These are phyloP conservation scores for Microbotryum silenes-acaulis DNA, from an alignment of 1,284 basidiomycete species.

Conservation along the genomic window DNA sequence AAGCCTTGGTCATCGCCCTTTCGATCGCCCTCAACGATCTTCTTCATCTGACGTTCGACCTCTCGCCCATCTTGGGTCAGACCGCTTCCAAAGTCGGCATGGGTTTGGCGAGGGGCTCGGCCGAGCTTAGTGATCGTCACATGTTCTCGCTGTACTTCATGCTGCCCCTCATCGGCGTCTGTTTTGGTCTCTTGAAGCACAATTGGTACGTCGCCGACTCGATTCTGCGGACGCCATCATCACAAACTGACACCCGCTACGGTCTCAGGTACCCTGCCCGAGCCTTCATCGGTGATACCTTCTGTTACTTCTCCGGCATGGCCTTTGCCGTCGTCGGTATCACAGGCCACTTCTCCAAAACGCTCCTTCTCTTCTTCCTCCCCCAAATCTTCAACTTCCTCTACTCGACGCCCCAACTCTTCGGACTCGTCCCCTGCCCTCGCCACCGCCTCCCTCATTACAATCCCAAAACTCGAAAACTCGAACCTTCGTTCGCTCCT, in stretches of 20 bases:
- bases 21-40: slow-evolving; percentile 88
- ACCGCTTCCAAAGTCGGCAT: slow-evolving; percentile 9
- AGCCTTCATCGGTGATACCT: slow-evolving; percentile 92
- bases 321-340: slow-evolving; percentile 93
- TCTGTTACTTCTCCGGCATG: slow-evolving; percentile 97
- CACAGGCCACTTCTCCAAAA: slow-evolving; percentile 95
- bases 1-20: slow-evolving; percentile 83
- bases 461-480: slow-evolving; percentile 59
- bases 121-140: slow-evolving; percentile 81
- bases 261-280: slow-evolving; percentile 81
- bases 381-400: slow-evolving; percentile 98
- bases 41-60: slow-evolving; percentile 64
- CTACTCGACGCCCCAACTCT: slow-evolving; percentile 88
- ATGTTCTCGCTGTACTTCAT: slow-evolving; percentile 94
- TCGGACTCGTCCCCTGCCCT: slow-evolving; percentile 86
- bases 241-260: background rate
- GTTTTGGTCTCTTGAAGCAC: slow-evolving; percentile 79
- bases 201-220: slow-evolving; percentile 62
- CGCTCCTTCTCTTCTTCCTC: slow-evolving; percentile 89
- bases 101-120: slow-evolving; percentile 26
- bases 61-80: slow-evolving; percentile 10
- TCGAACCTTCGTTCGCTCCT: slow-evolving; percentile 62
- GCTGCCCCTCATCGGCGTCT: slow-evolving; percentile 85
- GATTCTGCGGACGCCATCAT: background rate
- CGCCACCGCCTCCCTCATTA: slow-evolving; percentile 84